Evolutionary conservation across 495 filamentous ascomycete genomes (phyloP).

Genomic region (Penicillium coffeae): DNA sequence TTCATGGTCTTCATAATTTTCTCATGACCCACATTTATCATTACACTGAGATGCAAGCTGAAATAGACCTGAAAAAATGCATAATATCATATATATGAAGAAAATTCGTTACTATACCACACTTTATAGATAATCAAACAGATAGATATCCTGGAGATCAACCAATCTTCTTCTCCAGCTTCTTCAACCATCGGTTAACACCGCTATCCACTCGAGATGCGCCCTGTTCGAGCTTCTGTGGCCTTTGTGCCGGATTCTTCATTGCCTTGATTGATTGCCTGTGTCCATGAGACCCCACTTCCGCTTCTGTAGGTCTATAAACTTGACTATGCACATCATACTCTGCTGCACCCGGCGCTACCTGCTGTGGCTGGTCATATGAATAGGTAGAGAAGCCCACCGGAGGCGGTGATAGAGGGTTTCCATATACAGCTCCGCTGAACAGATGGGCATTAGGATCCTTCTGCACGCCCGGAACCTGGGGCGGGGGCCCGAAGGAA

Average conservation of each 20-base stretch:
- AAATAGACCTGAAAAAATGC: too few relatives aligned
- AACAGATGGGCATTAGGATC: conserved; percentile 45
- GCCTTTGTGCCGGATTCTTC: conserved; percentile 42
- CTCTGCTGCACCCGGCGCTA: conserved; percentile 34
- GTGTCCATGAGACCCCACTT: conserved; percentile 39
- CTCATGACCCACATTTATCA: background rate
- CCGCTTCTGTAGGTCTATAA: conserved; percentile 69
- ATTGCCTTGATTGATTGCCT: conserved; percentile 51
- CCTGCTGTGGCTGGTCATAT: conserved; percentile 43
- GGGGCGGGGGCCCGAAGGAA: conserved; percentile 39
- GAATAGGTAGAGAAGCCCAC: conserved; percentile 56
- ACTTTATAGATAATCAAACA: background rate
- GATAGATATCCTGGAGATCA: background rate
- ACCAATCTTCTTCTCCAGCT: conserved; percentile 81
- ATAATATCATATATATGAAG: too few relatives aligned
- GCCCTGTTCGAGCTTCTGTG: conserved; percentile 62
- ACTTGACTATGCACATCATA: conserved; percentile 73
- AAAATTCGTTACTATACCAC: too few relatives aligned
- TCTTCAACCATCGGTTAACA: conserved; percentile 79
- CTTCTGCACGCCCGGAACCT: conserved; percentile 4
- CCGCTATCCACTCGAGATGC: conserved; percentile 71
- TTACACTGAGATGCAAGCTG: too few relatives aligned
- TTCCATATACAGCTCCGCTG: conserved; percentile 17
- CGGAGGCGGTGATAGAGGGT: conserved; percentile 21
- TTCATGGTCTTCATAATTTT: conserved; percentile 1